phyloP scores from a whole-genome alignment of 306 rosid species.

The Lithocarpus polystachyus region DNA sequence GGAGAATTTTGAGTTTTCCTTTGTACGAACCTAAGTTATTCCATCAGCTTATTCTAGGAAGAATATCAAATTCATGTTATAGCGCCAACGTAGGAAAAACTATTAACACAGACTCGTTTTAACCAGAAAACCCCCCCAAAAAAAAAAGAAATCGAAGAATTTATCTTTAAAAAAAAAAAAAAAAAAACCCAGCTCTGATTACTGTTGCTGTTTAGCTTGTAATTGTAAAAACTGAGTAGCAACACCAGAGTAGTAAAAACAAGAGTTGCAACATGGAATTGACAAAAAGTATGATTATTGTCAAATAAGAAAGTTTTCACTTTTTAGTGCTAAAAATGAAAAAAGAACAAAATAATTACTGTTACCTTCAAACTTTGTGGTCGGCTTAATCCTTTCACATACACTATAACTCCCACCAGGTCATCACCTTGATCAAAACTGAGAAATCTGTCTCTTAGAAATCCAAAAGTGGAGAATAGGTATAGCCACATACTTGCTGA shows the following conservation, averaged over 20 bases:
- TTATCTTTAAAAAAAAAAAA: no score
- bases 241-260: neutral
- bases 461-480: conserved; percentile 19
- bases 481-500: conserved; percentile 58
- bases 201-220: neutral
- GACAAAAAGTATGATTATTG: neutral
- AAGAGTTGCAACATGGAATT: neutral
- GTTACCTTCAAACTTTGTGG: neutral
- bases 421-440: conserved; percentile 15
- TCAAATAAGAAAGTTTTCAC: neutral
- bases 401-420: neutral
- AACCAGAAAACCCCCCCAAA: neutral
- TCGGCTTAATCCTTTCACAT: neutral
- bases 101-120: neutral
- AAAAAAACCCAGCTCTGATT: neutral
- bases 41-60: neutral
- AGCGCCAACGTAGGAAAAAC: neutral
- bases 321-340: neutral
- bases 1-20: neutral
- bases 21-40: no score
- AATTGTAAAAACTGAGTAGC: neutral
- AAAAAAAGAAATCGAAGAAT: neutral
- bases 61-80: neutral
- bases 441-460: neutral
- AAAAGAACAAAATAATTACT: neutral